Evolutionary conservation across 306 rosid species (phyloP).

Genomic region (Malus sylvestris): DNA sequence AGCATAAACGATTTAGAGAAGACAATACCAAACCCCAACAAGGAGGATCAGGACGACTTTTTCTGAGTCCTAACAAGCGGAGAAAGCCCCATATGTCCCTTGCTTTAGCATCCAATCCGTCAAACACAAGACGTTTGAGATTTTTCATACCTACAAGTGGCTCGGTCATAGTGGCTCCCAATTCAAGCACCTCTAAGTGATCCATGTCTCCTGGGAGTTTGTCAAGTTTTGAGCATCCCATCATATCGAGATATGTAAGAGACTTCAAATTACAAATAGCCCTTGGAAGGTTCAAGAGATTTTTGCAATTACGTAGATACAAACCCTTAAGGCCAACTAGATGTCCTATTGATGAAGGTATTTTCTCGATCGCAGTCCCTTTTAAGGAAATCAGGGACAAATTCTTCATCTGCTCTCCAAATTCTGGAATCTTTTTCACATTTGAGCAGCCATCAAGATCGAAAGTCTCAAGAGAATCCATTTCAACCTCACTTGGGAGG

Average conservation of each 20-base stretch:
- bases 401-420: background rate
- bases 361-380: background rate
- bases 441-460: background rate
- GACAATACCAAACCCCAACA: background rate
- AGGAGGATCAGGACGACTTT: background rate
- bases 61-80: background rate
- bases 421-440: background rate
- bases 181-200: background rate
- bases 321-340: background rate
- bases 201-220: background rate
- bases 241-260: background rate
- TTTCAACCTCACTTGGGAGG: background rate
- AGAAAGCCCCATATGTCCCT: background rate
- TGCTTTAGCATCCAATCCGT: background rate
- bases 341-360: background rate
- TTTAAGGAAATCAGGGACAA: rapidly evolving
- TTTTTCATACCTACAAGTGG: background rate
- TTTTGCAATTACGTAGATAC: background rate
- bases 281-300: background rate
- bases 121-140: rapidly evolving
- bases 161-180: background rate
- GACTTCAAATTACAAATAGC: background rate
- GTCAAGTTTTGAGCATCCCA: background rate
- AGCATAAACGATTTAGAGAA: background rate
- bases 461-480: background rate